phyloP scores from a whole-genome alignment of 495 filamentous ascomycete species.

The Lasiosphaeria ovina region DNA sequence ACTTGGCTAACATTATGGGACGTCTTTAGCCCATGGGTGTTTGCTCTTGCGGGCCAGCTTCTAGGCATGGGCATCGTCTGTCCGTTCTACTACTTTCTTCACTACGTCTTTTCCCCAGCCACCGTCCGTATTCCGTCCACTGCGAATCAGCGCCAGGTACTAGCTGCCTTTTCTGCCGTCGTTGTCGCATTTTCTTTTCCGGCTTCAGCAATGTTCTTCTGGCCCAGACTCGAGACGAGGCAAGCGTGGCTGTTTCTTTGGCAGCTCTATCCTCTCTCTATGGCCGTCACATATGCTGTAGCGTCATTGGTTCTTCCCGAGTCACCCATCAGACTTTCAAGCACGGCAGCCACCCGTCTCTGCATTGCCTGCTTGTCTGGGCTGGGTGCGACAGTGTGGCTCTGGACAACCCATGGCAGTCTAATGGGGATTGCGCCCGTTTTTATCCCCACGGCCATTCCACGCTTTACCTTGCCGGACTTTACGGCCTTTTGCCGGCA shows the following conservation, averaged over 20 bases:
- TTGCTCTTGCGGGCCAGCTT: constrained; percentile 18
- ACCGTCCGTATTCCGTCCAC: constrained; percentile 8
- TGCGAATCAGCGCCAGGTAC: constrained; percentile 12
- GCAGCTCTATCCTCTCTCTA: constrained; percentile 9
- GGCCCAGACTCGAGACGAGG: not conserved
- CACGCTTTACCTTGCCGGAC: not conserved
- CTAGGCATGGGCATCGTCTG: constrained; percentile 21
- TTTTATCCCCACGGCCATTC: not conserved
- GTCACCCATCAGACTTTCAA: not conserved
- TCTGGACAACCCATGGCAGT: not conserved
- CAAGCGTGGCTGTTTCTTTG: constrained; percentile 13
- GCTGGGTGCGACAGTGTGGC: not conserved
- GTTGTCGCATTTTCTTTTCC: constrained; percentile 15
- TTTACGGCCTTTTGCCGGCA: not conserved
- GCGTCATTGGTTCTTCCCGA: not conserved
- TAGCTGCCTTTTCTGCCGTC: constrained; percentile 13
- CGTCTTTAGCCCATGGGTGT: constrained; percentile 17
- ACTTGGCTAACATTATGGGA: not conserved
- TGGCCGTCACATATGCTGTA: not conserved
- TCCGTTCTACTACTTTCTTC: constrained; percentile 23
- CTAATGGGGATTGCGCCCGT: not conserved
- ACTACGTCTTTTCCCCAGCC: constrained; percentile 16
- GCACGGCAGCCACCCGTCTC: not conserved
- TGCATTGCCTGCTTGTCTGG: not conserved
- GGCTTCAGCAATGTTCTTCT: constrained; percentile 7